Evolutionary conservation across 148 eudicot genomes (phyloP).

Genomic region (Rhododendron williamsianum): DNA sequence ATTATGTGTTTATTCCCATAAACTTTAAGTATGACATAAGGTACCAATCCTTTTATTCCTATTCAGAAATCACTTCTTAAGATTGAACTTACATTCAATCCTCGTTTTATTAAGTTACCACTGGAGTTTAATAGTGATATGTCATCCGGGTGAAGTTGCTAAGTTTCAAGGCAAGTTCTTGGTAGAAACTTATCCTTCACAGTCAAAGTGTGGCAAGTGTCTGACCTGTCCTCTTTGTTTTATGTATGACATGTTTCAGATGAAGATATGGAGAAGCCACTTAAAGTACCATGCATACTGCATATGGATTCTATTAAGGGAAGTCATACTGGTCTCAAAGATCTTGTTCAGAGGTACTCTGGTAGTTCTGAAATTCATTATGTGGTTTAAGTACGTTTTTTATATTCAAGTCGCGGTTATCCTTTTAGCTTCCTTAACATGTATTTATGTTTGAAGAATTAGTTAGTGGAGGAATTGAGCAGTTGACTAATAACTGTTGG

Average conservation of each 20-base stretch:
- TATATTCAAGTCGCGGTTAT: not conserved
- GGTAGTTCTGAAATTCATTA: not conserved
- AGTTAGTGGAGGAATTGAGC: not conserved
- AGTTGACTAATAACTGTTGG: not conserved
- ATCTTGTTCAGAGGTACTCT: constrained; percentile 71
- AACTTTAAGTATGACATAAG: constrained; percentile 59
- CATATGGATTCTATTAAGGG: constrained; percentile 97
- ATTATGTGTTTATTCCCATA: constrained; percentile 87
- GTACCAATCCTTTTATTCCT: not conserved
- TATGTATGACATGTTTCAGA: constrained; percentile 30
- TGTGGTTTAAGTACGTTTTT: not conserved
- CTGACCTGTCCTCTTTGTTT: not conserved
- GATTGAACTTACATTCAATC: constrained; percentile 11
- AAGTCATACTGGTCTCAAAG: constrained; percentile 73
- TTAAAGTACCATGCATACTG: constrained; percentile 79
- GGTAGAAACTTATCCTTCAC: constrained; percentile 8
- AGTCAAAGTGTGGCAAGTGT: not conserved
- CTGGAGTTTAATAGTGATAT: constrained; percentile 89
- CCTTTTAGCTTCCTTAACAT: not conserved
- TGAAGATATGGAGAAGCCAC: constrained; percentile 30
- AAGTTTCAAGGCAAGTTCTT: constrained; percentile 48
- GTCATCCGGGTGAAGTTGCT: constrained; percentile 83
- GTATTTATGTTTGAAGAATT: not conserved
- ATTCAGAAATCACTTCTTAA: not conserved
- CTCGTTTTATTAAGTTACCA: constrained; percentile 55